These are phyloP conservation scores for Acephala macrosclerotiorum DNA, from an alignment of 2,329 filamentous ascomycete genomes.

Conservation along the genomic window DNA sequence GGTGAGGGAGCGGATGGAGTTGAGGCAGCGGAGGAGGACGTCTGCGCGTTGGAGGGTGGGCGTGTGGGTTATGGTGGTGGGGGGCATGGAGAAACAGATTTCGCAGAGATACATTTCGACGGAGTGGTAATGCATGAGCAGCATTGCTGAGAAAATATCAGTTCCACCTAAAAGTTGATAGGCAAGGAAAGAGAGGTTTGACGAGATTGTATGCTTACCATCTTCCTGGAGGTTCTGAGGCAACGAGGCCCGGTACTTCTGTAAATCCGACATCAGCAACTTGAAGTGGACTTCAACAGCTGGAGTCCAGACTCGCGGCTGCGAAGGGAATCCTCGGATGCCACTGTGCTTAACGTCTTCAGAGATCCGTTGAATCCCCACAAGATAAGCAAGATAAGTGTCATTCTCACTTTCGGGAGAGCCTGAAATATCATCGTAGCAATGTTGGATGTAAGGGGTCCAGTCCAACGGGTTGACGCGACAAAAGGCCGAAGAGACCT, in stretches of 20 bases:
- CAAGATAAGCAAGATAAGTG: conserved; percentile 19
- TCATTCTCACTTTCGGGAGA: conserved; percentile 18
- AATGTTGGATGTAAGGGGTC: conserved; percentile 22
- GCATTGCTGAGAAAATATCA: conserved; percentile 10
- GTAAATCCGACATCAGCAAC: conserved; percentile 19
- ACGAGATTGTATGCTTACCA: conserved; percentile 5
- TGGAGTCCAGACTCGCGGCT: conserved; percentile 17
- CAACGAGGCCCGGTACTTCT: conserved; percentile 10
- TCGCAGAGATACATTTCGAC: conserved; percentile 21
- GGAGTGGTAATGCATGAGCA: conserved; percentile 15
- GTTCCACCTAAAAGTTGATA: background rate
- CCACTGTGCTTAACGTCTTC: conserved; percentile 19
- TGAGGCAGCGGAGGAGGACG: conserved; percentile 12
- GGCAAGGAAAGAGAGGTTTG: background rate
- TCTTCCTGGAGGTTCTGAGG: conserved; percentile 2
- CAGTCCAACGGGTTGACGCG: conserved; percentile 20
- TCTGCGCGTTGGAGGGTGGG: conserved; percentile 14
- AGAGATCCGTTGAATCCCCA: conserved; percentile 18
- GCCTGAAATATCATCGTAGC: conserved; percentile 19
- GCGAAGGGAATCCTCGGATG: conserved; percentile 15
- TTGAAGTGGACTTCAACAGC: conserved; percentile 18
- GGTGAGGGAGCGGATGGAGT: background rate
- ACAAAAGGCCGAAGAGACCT: conserved; percentile 16
- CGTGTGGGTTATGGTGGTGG: background rate
- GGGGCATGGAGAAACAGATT: conserved; percentile 23